These are phyloP conservation scores for Candida takata DNA, from an alignment of 805 yeast genomes.

Conservation along the genomic window DNA sequence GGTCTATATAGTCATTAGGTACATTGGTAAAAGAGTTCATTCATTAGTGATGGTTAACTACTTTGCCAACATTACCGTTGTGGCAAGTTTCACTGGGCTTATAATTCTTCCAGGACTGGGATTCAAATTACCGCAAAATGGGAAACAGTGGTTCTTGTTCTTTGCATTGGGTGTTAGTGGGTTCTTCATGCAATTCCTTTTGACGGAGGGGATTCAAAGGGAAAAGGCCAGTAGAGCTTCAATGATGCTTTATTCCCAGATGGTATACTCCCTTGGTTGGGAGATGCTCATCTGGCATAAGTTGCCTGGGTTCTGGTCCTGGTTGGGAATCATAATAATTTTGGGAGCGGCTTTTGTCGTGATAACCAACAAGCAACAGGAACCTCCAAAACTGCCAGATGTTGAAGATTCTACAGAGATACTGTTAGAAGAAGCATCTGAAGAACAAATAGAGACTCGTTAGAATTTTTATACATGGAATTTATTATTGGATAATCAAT, in stretches of 20 bases:
- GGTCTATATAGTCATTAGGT: conserved; percentile 65
- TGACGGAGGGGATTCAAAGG: conserved; percentile 78
- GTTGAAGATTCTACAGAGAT: conserved; percentile 31
- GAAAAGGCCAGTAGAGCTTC: conserved; percentile 75
- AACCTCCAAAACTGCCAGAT: conserved; percentile 34
- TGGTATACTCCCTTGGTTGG: conserved; percentile 73
- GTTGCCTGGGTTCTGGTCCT: conserved; percentile 61
- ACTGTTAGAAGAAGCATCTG: too few species aligned
- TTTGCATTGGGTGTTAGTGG: conserved; percentile 65
- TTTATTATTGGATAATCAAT: conserved; percentile 5
- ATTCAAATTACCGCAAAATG: conserved; percentile 55
- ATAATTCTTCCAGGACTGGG: conserved; percentile 48
- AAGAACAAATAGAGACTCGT: too few species aligned
- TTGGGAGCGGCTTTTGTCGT: conserved; percentile 57
- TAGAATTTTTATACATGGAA: neutral
- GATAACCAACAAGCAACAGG: conserved; percentile 41
- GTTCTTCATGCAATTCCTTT: conserved; percentile 69
- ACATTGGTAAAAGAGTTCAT: conserved; percentile 72
- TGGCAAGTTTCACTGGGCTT: conserved; percentile 48
- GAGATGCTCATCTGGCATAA: conserved; percentile 69
- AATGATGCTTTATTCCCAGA: conserved; percentile 66
- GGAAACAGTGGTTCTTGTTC: conserved; percentile 61
- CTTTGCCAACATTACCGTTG: conserved; percentile 55
- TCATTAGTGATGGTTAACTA: conserved; percentile 74
- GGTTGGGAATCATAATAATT: conserved; percentile 64